These are phyloP conservation scores for Magnusiomyces fungicola DNA, from an alignment of 1,139 yeast species.

Conservation along the genomic window DNA sequence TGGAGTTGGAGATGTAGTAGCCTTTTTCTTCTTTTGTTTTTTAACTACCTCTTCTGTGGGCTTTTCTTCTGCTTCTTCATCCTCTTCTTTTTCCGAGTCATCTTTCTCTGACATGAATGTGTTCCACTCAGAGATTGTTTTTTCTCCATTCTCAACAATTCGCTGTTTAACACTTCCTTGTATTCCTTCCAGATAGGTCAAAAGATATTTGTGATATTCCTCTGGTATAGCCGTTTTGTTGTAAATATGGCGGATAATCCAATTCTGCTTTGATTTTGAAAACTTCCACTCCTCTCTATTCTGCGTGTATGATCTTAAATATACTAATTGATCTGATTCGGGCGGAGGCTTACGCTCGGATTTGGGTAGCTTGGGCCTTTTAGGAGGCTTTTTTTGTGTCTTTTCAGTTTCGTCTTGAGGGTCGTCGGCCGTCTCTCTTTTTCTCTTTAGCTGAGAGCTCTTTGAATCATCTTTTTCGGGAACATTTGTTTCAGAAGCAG, in stretches of 20 bases:
- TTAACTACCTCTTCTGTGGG: slow-evolving; percentile 26
- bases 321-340: slow-evolving; percentile 72
- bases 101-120: slow-evolving; percentile 33
- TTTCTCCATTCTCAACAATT: slow-evolving; percentile 45
- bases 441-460: slow-evolving; percentile 34
- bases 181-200: slow-evolving; percentile 54
- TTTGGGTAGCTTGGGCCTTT: slow-evolving; percentile 69
- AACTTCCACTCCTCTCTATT: slow-evolving; percentile 77
- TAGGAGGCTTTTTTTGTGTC: slow-evolving; percentile 57
- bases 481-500: slow-evolving; percentile 22
- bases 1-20: slow-evolving; percentile 25
- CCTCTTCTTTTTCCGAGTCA: slow-evolving; percentile 19
- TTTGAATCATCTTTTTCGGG: slow-evolving; percentile 26
- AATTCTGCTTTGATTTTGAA: slow-evolving; percentile 88
- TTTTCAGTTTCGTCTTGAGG: slow-evolving; percentile 42
- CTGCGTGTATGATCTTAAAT: slow-evolving; percentile 56
- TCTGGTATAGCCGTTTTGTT: slow-evolving; percentile 35
- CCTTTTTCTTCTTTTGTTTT: slow-evolving; percentile 35
- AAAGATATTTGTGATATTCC: slow-evolving; percentile 49
- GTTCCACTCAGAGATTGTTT: slow-evolving; percentile 52
- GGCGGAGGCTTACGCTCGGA: slow-evolving; percentile 68
- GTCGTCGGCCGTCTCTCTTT: slow-evolving; percentile 16
- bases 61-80: slow-evolving; percentile 10
- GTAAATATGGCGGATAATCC: slow-evolving; percentile 70
- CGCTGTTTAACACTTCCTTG: slow-evolving; percentile 69